Conservation (phyloP, 2,329 filamentous ascomycete species). For the Corynespora cassiicola region DNA sequence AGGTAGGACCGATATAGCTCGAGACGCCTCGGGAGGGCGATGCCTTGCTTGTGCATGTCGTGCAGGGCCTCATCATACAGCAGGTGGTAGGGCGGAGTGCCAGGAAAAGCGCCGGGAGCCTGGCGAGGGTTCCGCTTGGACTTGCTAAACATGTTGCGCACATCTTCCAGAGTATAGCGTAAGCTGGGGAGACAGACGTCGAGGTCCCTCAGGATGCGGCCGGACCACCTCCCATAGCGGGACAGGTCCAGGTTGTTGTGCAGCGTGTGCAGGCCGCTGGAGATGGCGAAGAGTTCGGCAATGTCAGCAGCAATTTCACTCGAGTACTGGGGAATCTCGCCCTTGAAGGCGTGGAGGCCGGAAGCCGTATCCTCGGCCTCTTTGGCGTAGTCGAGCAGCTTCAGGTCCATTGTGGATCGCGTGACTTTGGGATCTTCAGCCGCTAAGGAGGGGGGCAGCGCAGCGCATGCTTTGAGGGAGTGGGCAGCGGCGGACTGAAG, state of each 20-base stretch:
- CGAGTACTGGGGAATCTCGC: constrained; percentile 57
- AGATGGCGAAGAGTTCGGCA: constrained; percentile 62
- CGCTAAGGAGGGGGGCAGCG: constrained; percentile 20
- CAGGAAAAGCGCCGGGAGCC: constrained; percentile 43
- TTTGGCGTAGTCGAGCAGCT: constrained; percentile 48
- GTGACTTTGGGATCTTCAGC: constrained; percentile 28
- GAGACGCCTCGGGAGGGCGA: constrained; percentile 55
- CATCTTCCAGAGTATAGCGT: constrained; percentile 58
- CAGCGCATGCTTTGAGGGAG: constrained; percentile 20
- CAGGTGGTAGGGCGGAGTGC: constrained; percentile 51
- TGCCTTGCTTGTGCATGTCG: constrained; percentile 55
- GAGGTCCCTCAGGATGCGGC: constrained; percentile 54
- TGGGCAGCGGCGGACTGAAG: constrained; percentile 11
- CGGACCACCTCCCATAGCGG: constrained; percentile 42
- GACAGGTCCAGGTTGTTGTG: constrained; percentile 51
- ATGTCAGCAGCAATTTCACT: constrained; percentile 62
- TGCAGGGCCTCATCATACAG: constrained; percentile 59
- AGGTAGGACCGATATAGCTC: constrained; percentile 59
- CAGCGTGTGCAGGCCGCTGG: constrained; percentile 56
- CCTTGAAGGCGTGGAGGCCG: constrained; percentile 57
- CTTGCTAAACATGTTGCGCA: constrained; percentile 51
- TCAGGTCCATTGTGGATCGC: constrained; percentile 45
- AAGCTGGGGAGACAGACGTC: constrained; percentile 57
- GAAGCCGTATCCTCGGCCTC: constrained; percentile 61
- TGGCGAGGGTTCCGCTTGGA: constrained; percentile 32